Evolutionary conservation across 768 basidiomycete species (phyloP).

Genomic region (Mycena rosella): DNA sequence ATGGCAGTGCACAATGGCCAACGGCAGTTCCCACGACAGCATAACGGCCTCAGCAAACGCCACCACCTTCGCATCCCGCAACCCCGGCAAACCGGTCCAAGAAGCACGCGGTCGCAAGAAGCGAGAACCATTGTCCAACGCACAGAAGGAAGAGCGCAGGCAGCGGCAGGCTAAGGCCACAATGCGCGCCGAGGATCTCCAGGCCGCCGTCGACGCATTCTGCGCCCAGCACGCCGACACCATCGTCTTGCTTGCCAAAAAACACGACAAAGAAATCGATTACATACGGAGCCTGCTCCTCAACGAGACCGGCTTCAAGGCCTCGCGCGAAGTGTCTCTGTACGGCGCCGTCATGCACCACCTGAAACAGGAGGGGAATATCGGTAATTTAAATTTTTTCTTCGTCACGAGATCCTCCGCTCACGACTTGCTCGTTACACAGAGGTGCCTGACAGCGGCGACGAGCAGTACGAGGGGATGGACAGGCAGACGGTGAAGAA

Average conservation of each 20-base stretch:
- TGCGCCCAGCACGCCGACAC: neutral
- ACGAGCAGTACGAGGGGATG: neutral
- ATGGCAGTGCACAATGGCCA: neutral
- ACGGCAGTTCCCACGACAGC: neutral
- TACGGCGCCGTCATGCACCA: neutral
- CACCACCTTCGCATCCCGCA: neutral
- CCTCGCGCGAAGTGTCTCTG: neutral
- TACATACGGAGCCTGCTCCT: slow-evolving; percentile 1
- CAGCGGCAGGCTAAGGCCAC: neutral
- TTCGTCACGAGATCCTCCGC: neutral
- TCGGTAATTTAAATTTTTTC: neutral
- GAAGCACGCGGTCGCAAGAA: slow-evolving; percentile 8
- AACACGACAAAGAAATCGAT: neutral
- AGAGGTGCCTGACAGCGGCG: neutral
- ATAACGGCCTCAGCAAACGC: neutral
- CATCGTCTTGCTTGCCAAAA: neutral
- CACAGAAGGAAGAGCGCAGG: neutral
- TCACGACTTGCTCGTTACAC: neutral
- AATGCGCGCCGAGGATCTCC: neutral
- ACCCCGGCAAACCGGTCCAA: neutral
- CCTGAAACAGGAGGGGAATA: neutral
- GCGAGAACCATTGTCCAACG: neutral
- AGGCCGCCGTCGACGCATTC: neutral
- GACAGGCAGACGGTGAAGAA: neutral
- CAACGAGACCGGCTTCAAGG: neutral